phyloP scores from a whole-genome alignment of 768 basidiomycete genomes.

The Suillus fuscotomentosus region DNA sequence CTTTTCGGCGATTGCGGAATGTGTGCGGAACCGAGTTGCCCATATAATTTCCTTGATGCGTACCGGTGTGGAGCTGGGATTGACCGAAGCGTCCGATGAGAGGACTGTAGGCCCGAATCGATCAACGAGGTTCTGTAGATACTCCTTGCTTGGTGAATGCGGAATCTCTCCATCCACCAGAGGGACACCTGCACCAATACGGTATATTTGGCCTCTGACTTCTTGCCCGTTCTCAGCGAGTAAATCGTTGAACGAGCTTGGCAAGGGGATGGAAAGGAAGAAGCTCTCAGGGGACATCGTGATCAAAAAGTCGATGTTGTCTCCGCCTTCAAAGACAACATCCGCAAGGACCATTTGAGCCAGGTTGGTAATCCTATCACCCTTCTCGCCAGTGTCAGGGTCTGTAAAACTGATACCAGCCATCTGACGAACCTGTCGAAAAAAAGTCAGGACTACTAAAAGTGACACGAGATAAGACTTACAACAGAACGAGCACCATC shows the following conservation, averaged over 20 bases:
- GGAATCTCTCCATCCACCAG: conserved; percentile 34
- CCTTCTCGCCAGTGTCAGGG: conserved; percentile 32
- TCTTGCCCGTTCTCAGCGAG: conserved; percentile 11
- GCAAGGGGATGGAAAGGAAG: conserved; percentile 38
- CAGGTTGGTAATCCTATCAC: conserved; percentile 26
- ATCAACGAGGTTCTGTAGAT: conserved; percentile 44
- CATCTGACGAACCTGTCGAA: conserved; percentile 39
- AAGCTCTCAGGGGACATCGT: conserved; percentile 30
- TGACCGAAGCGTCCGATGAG: conserved; percentile 35
- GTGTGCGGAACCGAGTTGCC: conserved; percentile 47
- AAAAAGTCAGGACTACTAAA: neutral
- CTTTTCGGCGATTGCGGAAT: conserved; percentile 41
- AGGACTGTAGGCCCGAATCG: conserved; percentile 35
- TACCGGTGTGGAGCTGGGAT: conserved; percentile 27
- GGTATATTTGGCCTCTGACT: conserved; percentile 25
- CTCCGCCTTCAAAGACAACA: conserved; percentile 31
- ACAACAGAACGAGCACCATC: conserved; percentile 50
- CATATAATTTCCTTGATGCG: conserved; percentile 38
- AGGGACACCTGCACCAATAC: conserved; percentile 42
- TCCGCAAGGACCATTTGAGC: conserved; percentile 48
- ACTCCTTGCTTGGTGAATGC: conserved; percentile 35
- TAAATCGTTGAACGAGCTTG: conserved; percentile 22
- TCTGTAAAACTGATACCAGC: conserved; percentile 44
- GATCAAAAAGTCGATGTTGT: conserved; percentile 11
- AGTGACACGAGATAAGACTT: conserved; percentile 10